Percentiles rank a stretch among this genome's conserved stretches.
phyloP scores from a whole-genome alignment of 257 asterid species.

The Agastache rugosa region DNA sequence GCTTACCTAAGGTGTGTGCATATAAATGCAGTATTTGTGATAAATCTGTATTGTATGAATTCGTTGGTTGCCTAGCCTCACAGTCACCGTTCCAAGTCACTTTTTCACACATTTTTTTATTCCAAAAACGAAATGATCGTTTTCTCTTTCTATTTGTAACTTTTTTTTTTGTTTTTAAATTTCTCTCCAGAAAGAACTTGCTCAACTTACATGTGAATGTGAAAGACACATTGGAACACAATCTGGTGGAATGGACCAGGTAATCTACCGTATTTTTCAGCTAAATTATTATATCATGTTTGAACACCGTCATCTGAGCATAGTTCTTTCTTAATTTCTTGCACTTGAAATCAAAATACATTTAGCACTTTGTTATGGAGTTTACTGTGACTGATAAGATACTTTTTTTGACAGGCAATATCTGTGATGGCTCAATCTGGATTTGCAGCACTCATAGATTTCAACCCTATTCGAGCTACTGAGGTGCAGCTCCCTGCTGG shows the following conservation, averaged over 20 bases:
- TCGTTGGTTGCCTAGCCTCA: constrained; percentile 11
- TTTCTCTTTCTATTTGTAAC: constrained; percentile 4
- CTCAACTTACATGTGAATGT: constrained; percentile 94
- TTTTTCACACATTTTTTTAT: not conserved
- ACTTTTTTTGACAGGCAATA: constrained; percentile 66
- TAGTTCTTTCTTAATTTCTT: not conserved
- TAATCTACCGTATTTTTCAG: constrained; percentile 37
- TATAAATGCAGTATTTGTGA: not conserved
- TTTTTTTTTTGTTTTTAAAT: not conserved
- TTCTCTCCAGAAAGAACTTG: constrained; percentile 82
- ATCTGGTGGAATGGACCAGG: constrained; percentile 99
- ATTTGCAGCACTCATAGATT: constrained; percentile 92
- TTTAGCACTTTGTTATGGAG: not conserved
- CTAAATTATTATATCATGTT: not conserved
- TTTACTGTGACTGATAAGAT: constrained; percentile 8
- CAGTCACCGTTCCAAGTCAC: not conserved
- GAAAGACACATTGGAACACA: constrained; percentile 97
- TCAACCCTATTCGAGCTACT: constrained; percentile 87
- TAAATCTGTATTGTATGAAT: not conserved
- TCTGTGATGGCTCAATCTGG: constrained; percentile 96
- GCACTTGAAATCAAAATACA: not conserved
- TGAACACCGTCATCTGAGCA: not conserved
- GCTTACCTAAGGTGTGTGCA: constrained; percentile 64
- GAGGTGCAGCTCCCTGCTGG: constrained; percentile 93
- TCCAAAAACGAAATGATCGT: not conserved